Evolutionary conservation across 306 rosid genomes (phyloP), one percentile per base, ranked within the genome.

Genomic region (Malus sylvestris): DNA sequence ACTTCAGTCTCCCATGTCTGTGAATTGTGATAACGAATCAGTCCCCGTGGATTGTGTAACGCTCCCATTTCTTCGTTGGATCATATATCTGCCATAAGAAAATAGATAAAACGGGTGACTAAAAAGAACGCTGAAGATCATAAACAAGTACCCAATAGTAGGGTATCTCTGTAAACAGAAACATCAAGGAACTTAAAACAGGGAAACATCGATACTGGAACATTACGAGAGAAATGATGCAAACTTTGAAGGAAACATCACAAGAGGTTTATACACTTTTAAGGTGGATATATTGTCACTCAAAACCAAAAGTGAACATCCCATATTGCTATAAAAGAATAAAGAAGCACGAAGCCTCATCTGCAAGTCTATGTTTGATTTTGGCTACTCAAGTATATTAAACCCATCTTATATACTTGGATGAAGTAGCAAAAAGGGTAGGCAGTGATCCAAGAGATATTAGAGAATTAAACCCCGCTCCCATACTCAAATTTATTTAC

Each of bases 31-130:
- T 27, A 4, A 6, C 27, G 5, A 73, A 71, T 81, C 81, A 81
- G 85, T 81, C 85, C 52, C 85, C 85, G 3, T 77, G 81, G 73
- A 81, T 81, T 13, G 85, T 81, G 60, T 81, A 81, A 4, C 85
- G 81, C 74, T 81, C 85, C 85, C 85, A 81, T 72, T 81, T 81
- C 81, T 29, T 81, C n/a, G 85, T 81, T 25, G 81, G 78, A 67
- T 81, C 85, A 58, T 81, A 81, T 27, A 81, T 81, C 85, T 81
- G 81, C 55, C 70, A 69, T 8, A 19, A 38, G 2, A n/a, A 5
- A 59, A 66, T 3, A 11, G 68, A 57, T 35, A 33, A 40, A 53
- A 49, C 29, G 12, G 42, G 61, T 25, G 32, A 70, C 38, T 5
- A 51, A 19, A 4, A 63, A 20, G 30, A 58, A 15, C 15, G 18